Base-by-base conservation (phyloP, 1,139 yeast genomes). In the Suhomyces atakaporum region DNA sequence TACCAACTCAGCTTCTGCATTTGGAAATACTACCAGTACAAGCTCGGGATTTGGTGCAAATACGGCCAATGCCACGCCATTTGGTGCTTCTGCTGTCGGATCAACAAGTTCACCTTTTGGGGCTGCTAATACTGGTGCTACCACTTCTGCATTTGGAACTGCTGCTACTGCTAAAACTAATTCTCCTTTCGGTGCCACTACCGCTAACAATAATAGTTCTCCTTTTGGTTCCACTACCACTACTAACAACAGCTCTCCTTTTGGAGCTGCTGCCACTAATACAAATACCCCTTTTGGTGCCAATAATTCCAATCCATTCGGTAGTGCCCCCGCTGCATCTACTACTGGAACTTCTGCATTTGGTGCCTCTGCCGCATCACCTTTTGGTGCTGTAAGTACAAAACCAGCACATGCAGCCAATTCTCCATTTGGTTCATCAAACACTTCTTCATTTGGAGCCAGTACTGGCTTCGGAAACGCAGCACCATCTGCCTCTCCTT, bases 211-310 rank as follows among this genome's bases (percentile, higher is more conserved):
- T n/a, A n/a, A n/a, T n/a, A n/a, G n/a, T n/a, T n/a, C n/a, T n/a
- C n/a, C 43, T 11, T 42, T 42, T 35, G 48, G 42, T 10, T 22
- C 23, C n/a, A n/a, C 28, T 11, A 10, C n/a, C n/a, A n/a, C 25
- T 8, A 15, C 20, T 2, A 16, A 23, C 16, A 24, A 27, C 6
- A 10, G 38, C 16, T 33, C 44, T 5, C 33, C 40, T 16, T 38
- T 42, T 35, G 31, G 31, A 13, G n/a, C 14, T 5, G 9, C 27
- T 4, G 16, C 8, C 14, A 24, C 40, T 6, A 27, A 31, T 27
- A n/a, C n/a, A n/a, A n/a, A n/a, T n/a, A n/a, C n/a, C n/a, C 38
- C 43, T 11, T 42, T 42, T 35, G 48, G 42, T 10, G 25, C 23
- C n/a, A n/a, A 24, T 11, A 10, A 21, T 4, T 12, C 29, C 19